Base-by-base conservation (phyloP, 495 filamentous ascomycete species). In the Penicillium ucsense region DNA sequence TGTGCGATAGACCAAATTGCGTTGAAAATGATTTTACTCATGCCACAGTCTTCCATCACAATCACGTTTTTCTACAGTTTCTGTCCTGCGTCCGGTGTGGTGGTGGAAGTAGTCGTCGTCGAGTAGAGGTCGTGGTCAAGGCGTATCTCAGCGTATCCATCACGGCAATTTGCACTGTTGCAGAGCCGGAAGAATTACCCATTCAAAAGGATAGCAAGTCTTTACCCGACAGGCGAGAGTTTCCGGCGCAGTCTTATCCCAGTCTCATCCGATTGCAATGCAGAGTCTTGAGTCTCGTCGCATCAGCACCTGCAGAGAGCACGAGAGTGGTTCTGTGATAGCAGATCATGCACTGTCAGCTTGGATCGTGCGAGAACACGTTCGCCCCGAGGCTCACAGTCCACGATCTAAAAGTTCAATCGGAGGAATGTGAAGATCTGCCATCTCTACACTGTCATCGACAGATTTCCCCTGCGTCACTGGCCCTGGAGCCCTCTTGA, bases 1-100 rank as follows among this genome's bases (percentile, higher is more conserved):
- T 45, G 45, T 45, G 61, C 57, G 63, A 63, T 66, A 68, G 63
- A 64, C 63, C 66, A 59, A 61, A 57, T 65, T 48, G 43, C 55
- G 54, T 55, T 60, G 56, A 57, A 60, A 63, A 55, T 54, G 57
- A 45, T 49, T 56, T 2, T 57, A 48, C 46, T 45, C 48, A 38
- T 56, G 31, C 47, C 42, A 48, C 45, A 54, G 31, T 50, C 36
- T 48, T 40, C 45, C 48, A 61, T 54, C 45, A 50, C 41, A 34
- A 40, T 49, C 46, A 20, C 20, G 20, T 20, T 20, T 20, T 20
- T 20, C 20, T 20, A 20, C 20, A 20, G 20, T 20, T 20, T 20
- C 2, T 20, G 20, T 49, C 12, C 31, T 30, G 41, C 60, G 61
- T 57, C 59, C 51, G 57, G 56, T 52, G 62, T 20, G 62, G 62